A percentile compares a stretch with the other conserved stretches of the same genome.
These are phyloP conservation scores for Vachellia collinsii DNA, from an alignment of 306 rosid genomes.

Conservation along the genomic window DNA sequence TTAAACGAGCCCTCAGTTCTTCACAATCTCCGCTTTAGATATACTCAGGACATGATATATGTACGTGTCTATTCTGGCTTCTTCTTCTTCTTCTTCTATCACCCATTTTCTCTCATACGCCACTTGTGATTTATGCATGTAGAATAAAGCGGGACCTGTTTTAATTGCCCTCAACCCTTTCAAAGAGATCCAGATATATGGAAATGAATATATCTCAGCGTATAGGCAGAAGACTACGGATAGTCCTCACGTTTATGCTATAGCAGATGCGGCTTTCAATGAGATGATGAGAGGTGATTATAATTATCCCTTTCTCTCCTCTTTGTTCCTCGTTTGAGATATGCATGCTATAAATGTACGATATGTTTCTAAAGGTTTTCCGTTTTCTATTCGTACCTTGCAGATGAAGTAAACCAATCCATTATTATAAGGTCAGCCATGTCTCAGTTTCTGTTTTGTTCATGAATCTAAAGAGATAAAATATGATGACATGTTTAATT, in stretches of 20 bases:
- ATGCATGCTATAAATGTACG: conserved; percentile 23
- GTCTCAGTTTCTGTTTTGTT: conserved; percentile 24
- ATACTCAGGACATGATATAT: conserved; percentile 77
- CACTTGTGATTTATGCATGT: conserved; percentile 45
- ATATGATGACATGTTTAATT: conserved; percentile 14
- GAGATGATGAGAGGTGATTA: conserved; percentile 83
- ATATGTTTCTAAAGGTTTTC: conserved; percentile 42
- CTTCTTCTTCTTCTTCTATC: conserved; percentile 27
- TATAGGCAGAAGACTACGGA: conserved; percentile 62
- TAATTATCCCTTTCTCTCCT: conserved; percentile 14
- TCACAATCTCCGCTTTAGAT: conserved; percentile 75
- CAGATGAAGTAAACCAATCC: conserved; percentile 91
- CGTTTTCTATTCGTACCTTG: conserved; percentile 44
- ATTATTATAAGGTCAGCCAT: conserved; percentile 85
- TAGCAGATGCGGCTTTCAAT: conserved; percentile 74
- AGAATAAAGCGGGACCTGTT: conserved; percentile 95
- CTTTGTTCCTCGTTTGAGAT: conserved; percentile 17
- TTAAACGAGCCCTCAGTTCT: conserved; percentile 92
- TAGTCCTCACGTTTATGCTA: conserved; percentile 84
- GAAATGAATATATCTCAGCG: conserved; percentile 61
- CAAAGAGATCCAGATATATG: conserved; percentile 70
- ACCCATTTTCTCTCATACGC: conserved; percentile 37
- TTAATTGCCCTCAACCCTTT: conserved; percentile 88
- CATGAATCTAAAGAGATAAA: not conserved
- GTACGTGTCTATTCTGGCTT: conserved; percentile 56